phyloP scores from a whole-genome alignment of 1,139 yeast genomes.

The Protomyces inouyei region DNA sequence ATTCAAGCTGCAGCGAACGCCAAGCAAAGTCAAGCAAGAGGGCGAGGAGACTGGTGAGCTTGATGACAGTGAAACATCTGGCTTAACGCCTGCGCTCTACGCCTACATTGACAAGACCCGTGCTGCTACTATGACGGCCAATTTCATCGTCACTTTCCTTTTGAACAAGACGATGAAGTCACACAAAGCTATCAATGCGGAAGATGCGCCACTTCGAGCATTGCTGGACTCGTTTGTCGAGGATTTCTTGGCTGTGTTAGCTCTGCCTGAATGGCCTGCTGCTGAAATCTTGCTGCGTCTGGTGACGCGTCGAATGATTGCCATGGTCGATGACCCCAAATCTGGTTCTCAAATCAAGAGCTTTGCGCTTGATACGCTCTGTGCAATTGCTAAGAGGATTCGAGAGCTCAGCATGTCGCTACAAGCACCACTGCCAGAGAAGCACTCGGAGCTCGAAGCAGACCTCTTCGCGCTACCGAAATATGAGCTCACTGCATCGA shows the following conservation, averaged over 20 bases:
- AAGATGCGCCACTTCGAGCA: constrained; percentile 35
- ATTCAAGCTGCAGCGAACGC: constrained; percentile 27
- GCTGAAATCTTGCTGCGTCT: constrained; percentile 45
- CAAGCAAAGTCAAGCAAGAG: constrained; percentile 28
- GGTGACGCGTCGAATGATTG: constrained; percentile 32
- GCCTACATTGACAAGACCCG: constrained; percentile 35
- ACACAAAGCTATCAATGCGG: constrained; percentile 31
- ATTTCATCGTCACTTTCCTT: constrained; percentile 37
- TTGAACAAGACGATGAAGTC: constrained; percentile 35
- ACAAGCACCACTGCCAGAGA: constrained; percentile 27
- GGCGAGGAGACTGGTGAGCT: constrained; percentile 20
- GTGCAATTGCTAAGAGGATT: constrained; percentile 52
- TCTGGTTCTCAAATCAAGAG: constrained; percentile 46
- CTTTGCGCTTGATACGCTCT: constrained; percentile 52
- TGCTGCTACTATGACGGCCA: constrained; percentile 43
- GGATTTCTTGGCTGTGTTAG: constrained; percentile 51
- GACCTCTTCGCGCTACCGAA: constrained; percentile 25
- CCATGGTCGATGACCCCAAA: constrained; percentile 39
- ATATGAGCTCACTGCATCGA: constrained; percentile 6
- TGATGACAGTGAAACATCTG: background rate
- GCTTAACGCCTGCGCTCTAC: background rate
- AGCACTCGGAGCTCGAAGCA: constrained; percentile 31
- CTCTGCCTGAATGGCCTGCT: constrained; percentile 58
- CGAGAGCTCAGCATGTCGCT: constrained; percentile 39
- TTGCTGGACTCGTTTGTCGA: constrained; percentile 51